These are phyloP conservation scores for Lactarius sanguifluus DNA, from an alignment of 768 basidiomycete species.

Conservation along the genomic window DNA sequence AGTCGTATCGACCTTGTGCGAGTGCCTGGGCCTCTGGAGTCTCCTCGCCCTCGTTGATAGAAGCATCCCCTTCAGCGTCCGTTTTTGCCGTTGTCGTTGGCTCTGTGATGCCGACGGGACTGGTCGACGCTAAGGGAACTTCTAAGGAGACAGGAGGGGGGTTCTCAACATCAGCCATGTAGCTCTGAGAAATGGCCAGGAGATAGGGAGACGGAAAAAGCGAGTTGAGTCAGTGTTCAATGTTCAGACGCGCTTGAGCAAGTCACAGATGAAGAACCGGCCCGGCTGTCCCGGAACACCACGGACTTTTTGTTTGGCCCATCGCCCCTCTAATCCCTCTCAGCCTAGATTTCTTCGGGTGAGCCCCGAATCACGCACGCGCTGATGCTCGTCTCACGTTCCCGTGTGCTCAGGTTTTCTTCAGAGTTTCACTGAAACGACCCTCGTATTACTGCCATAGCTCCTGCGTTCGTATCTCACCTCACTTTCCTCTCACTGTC, in stretches of 20 bases:
- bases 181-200: neutral
- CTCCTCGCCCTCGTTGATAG: slow-evolving; percentile 27
- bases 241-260: too few species aligned
- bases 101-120: neutral
- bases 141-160: neutral
- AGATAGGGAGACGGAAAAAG: neutral
- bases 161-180: slow-evolving; percentile 13
- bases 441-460: too few species aligned
- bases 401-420: too few species aligned
- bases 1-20: slow-evolving; percentile 50
- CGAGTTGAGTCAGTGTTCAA: neutral
- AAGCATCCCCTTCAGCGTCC: neutral
- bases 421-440: too few species aligned
- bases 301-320: too few species aligned
- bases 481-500: too few species aligned
- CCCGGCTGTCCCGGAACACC: neutral
- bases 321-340: too few species aligned
- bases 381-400: too few species aligned
- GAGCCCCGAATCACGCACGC: too few species aligned
- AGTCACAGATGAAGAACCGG: neutral
- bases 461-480: too few species aligned
- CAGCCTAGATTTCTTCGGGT: too few species aligned
- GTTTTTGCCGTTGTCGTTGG: neutral
- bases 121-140: neutral
- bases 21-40: slow-evolving; percentile 50